Conservation (phyloP, 306 rosid genomes). For the Trichosanthes cucumerina region DNA sequence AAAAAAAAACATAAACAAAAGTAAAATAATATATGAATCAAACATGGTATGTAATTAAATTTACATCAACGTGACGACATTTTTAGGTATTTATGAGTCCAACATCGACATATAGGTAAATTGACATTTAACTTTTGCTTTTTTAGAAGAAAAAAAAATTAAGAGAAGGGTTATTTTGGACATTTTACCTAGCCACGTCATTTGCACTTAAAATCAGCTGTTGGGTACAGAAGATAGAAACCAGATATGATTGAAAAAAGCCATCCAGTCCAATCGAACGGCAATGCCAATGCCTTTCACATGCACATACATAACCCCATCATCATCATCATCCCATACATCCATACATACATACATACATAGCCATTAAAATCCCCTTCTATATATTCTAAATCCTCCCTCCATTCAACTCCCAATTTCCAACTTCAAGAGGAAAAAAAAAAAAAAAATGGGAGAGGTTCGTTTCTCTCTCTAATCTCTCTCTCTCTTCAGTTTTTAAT, state of each 20-base stretch:
- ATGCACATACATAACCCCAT: neutral
- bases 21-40: too few species aligned
- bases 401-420: neutral
- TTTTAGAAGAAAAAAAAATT: neutral
- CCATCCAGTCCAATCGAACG: constrained; percentile 13
- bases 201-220: neutral
- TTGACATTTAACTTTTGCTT: too few species aligned
- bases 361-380: neutral
- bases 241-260: neutral
- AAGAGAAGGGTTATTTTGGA: neutral
- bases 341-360: neutral
- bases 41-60: too few species aligned
- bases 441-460: constrained; percentile 9
- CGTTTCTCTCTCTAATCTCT: neutral
- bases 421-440: neutral
- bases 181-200: neutral
- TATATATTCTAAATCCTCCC: neutral
- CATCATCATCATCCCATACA: neutral
- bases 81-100: too few species aligned
- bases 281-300: constrained; percentile 13
- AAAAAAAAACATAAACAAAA: too few species aligned
- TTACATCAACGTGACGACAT: too few species aligned
- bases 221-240: neutral
- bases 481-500: neutral
- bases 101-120: too few species aligned